Percentiles rank a stretch among this genome's conserved stretches.
Evolutionary conservation across 2,329 filamentous ascomycete genomes (phyloP).

Genomic region (Cadophora gregata): DNA sequence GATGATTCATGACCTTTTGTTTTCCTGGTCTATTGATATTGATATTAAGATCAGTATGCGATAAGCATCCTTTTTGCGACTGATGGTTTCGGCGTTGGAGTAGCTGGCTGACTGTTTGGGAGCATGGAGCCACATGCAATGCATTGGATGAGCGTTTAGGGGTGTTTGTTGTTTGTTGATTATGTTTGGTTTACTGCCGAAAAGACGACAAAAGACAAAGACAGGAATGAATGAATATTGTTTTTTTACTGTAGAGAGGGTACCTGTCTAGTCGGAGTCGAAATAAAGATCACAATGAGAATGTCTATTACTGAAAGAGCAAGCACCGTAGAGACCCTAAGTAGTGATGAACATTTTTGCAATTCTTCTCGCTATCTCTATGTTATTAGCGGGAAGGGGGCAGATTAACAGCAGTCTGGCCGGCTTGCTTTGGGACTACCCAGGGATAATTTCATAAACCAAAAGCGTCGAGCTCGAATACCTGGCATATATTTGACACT

Average conservation of each 20-base stretch:
- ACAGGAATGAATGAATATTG: constrained; percentile 1
- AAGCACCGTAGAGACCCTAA: no score
- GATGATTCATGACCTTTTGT: background rate
- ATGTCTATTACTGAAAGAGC: constrained; percentile 11
- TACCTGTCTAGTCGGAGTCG: background rate
- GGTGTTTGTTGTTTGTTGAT: constrained; percentile 3
- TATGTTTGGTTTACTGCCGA: background rate
- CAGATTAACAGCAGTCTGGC: no score
- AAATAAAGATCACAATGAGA: background rate
- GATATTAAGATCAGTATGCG: background rate
- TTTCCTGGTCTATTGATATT: constrained; percentile 1
- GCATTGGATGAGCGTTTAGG: constrained; percentile 12
- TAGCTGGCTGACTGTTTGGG: no score
- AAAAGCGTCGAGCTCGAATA: background rate
- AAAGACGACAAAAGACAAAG: background rate
- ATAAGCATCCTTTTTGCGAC: background rate
- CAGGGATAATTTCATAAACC: no score
- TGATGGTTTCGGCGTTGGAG: background rate
- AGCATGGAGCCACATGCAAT: constrained; percentile 14
- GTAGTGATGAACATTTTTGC: no score
- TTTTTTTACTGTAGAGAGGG: background rate
- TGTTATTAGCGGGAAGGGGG: no score
- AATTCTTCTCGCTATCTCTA: no score
- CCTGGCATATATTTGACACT: background rate
- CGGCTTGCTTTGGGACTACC: no score